A percentile compares a stretch with the other conserved stretches of the same genome.
Conservation (phyloP, 306 rosid species). For the Mimosa pudica region DNA sequence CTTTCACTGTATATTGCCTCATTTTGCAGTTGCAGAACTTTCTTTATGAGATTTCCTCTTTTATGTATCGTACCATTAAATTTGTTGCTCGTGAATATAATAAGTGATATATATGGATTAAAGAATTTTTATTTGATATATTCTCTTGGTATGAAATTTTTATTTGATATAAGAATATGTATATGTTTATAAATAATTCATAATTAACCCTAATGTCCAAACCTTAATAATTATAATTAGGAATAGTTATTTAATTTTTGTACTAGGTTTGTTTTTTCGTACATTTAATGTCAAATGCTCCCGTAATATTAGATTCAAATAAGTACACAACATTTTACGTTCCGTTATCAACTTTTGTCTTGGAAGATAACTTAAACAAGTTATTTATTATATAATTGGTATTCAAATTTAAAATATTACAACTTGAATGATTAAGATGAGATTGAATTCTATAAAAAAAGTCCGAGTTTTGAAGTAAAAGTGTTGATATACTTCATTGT, state of each 20-base stretch:
- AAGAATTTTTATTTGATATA: too few relatives aligned
- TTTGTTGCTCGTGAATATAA: too few relatives aligned
- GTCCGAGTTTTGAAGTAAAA: neutral
- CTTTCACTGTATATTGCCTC: too few relatives aligned
- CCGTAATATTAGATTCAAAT: neutral
- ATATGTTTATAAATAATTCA: too few relatives aligned
- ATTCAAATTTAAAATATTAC: neutral
- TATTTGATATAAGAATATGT: too few relatives aligned
- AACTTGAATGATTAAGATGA: neutral
- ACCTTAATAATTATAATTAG: neutral
- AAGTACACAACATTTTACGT: neutral
- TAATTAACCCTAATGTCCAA: neutral
- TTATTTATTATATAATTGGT: neutral
- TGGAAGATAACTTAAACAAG: neutral
- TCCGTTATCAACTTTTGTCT: neutral
- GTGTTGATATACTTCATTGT: neutral
- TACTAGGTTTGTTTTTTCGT: neutral
- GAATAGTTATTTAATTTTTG: neutral
- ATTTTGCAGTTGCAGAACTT: too few relatives aligned
- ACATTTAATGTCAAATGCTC: neutral
- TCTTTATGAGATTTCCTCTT: too few relatives aligned
- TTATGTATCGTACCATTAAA: too few relatives aligned
- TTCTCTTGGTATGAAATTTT: too few relatives aligned
- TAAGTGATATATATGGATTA: too few relatives aligned
- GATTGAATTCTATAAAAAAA: neutral